Base-by-base conservation (phyloP, 805 yeast genomes). In the Sungouiella blattae region DNA sequence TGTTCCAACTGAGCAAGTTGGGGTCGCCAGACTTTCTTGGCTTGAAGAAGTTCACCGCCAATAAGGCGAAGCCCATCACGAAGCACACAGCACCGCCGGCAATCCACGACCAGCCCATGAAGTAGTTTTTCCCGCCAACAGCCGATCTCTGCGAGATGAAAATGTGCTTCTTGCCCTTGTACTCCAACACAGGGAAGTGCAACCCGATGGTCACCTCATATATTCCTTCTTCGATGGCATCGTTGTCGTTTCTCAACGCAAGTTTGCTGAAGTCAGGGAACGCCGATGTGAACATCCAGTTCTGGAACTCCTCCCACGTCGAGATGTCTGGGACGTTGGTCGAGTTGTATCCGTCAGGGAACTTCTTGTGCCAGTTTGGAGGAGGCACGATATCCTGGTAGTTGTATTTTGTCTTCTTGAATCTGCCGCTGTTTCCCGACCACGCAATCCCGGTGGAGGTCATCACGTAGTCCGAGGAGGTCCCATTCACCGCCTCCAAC, bases 181-280 rank as follows among this genome's bases (percentile, higher is more conserved):
- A 85, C 23, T 75, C 78, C 16, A 67, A 63, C 2, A 84, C 91
- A 4, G 94, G 94, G 78, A 84, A 85, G 48, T 85, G 88, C 42
- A 84, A 64, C 0, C 88, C 93, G 26, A 82, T 71, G 26, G 71
- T 62, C 14, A 81, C 63, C 57, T 82, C 78, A 52, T 84, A 85
- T 9, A 67, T 67, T 26, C 93, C 93, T 4, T 67, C 64, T 9
- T 58, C 52, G 41, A 84, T 57, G 2, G 60, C 59, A 26, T 77
- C 80, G 31, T 77, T 53, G 41, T 75, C 79, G 52, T 83, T 83
- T 54, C 85, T 71, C 35, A 76, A 67, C 8, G 77, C 77, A 57
- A 85, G 58, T 57, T 65, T 67, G 46, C 60, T 59, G 44, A 68
- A 68, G 21, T 58, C 60, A 4, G 72, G 62, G 32, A 68, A 59